Conservation (phyloP, 768 basidiomycete species). For the Pisolithus tinctorius region DNA sequence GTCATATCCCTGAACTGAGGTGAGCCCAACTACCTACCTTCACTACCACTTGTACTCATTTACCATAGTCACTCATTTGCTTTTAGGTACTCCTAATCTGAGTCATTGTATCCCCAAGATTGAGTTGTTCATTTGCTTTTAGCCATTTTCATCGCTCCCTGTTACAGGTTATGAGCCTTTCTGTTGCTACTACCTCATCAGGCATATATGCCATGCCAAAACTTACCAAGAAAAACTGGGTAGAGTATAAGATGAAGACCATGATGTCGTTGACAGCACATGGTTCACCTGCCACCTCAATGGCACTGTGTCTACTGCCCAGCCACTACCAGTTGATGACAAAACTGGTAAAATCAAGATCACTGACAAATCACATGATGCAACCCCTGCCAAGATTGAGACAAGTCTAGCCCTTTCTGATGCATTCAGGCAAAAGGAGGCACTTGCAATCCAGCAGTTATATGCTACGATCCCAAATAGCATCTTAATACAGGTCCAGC, state of each 20-base stretch:
- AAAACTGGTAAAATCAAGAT: too few species aligned
- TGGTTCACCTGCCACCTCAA: too few species aligned
- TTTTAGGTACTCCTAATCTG: background rate
- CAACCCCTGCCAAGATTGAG: background rate
- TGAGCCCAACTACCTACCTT: too few species aligned
- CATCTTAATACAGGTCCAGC: background rate
- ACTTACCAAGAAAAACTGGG: too few species aligned
- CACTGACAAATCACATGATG: background rate
- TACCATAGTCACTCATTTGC: background rate
- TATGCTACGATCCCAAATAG: slow-evolving; percentile 1
- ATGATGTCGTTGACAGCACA: too few species aligned
- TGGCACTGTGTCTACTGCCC: too few species aligned
- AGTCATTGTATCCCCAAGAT: background rate
- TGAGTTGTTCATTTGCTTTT: background rate
- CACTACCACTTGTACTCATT: too few species aligned
- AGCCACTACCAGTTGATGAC: too few species aligned
- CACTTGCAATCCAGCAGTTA: background rate
- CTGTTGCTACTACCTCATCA: background rate
- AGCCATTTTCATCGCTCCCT: background rate
- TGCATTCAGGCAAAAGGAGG: background rate
- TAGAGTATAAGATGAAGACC: too few species aligned
- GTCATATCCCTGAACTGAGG: too few species aligned
- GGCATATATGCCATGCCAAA: too few species aligned
- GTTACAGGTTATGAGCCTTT: background rate
- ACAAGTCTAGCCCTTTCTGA: background rate